These are phyloP conservation scores for Zasmidium angulare DNA, from an alignment of 2,329 filamentous ascomycete genomes.

Conservation along the genomic window DNA sequence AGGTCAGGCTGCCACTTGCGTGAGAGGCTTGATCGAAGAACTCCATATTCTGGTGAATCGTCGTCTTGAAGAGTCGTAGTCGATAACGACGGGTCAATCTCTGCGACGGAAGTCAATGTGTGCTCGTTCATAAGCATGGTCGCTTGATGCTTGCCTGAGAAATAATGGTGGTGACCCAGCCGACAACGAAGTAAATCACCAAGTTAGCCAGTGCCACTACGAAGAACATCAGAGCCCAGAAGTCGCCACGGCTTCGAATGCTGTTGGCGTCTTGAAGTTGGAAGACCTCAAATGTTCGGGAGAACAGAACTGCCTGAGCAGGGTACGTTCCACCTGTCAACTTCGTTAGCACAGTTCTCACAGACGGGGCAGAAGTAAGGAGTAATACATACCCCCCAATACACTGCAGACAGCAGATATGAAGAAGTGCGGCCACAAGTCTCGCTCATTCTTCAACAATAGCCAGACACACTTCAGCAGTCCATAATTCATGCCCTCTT, in stretches of 20 bases:
- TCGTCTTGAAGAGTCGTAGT: constrained; percentile 31
- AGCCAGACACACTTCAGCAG: not conserved
- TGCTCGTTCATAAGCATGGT: not conserved
- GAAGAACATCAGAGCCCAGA: constrained; percentile 56
- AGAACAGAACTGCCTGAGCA: constrained; percentile 74
- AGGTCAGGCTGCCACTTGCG: constrained; percentile 65
- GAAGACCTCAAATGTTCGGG: constrained; percentile 75
- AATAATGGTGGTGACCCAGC: constrained; percentile 38
- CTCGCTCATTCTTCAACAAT: not conserved
- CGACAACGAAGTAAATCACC: constrained; percentile 45
- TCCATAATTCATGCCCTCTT: not conserved
- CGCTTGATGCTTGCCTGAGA: constrained; percentile 26
- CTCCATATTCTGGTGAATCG: constrained; percentile 14
- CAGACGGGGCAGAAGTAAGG: not conserved
- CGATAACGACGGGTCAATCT: constrained; percentile 32
- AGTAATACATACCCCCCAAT: not conserved
- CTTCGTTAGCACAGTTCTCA: not conserved
- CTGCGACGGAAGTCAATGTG: not conserved
- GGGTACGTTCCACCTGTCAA: constrained; percentile 49
- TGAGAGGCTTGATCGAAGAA: constrained; percentile 43
- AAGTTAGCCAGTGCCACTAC: constrained; percentile 49
- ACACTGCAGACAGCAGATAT: not conserved
- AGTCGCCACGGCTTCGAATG: constrained; percentile 43
- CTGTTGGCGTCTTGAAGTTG: constrained; percentile 52
- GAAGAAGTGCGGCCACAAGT: not conserved